Evolutionary conservation across 352 stramenopile genomes (phyloP), one percentile per base, ranked within the genome.

Genomic region (Peronospora destructor): DNA sequence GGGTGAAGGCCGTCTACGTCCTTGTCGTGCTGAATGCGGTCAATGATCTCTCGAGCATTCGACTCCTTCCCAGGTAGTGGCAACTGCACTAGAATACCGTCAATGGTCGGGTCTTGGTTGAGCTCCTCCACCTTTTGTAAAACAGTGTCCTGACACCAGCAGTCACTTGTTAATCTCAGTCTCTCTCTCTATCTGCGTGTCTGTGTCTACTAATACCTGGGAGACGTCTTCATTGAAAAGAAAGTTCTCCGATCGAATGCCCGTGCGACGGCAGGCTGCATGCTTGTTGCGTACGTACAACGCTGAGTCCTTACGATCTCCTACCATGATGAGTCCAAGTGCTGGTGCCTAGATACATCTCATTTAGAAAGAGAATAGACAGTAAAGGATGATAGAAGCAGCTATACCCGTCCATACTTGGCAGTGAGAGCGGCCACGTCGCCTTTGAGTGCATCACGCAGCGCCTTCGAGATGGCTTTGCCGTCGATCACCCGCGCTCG

Each of bases 221-320:
- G 57, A 67, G 3, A 78, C 74, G 33, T 44, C 41, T 28, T 86
- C 74, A 0, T 87, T 53, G 19, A 95, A 86, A 10, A 94, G 55
- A 41, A 85, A 85, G 53, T 96, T 87, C 54, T 97, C 86, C 3
- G 84, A 96, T 1, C 67, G 60, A 53, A 99, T 97, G 33, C 96
- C 96, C 3, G 91, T 78, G 65, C 97, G 88, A 30, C 76, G 76
- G 45, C 94, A 98, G 14, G 96, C 96, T 44, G 93, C 91, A 60
- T 97, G 93, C 73, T 99, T 99, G 72, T 97, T 98, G 37, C 94
- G 85, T 29, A 99, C 97, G 65, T 99, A 99, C 19, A 97, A 90
- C 14, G 82, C 80, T 42, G 94, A 98, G 66, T 99, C 97, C 46
- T 87, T 91, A 40, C 96, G 84, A 50, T 95, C 74, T 40, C 97